phyloP scores from a whole-genome alignment of 176 grass and related monocot genomes.

The Eragrostis nindensis region DNA sequence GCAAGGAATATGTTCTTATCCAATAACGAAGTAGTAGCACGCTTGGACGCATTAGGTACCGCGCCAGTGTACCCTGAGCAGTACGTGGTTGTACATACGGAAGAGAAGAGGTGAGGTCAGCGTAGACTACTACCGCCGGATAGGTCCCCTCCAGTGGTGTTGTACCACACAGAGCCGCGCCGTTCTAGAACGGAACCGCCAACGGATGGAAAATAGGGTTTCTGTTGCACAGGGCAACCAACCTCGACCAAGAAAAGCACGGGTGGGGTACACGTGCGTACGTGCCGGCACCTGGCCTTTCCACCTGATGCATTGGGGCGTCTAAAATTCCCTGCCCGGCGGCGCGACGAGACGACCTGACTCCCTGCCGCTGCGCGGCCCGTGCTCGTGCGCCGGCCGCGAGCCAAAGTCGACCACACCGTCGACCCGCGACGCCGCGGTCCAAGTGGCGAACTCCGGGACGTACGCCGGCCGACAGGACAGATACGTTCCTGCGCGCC shows the following conservation, averaged over 20 bases:
- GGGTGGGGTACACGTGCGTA: no score
- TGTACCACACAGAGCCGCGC: not conserved
- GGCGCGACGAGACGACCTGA: not conserved
- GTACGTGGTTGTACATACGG: not conserved
- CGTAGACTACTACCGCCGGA: not conserved
- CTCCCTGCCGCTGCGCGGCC: not conserved
- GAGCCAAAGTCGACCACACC: not conserved
- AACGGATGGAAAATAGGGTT: not conserved
- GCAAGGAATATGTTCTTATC: conserved; percentile 11
- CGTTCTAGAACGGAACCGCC: not conserved
- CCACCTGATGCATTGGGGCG: not conserved
- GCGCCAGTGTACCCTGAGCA: not conserved
- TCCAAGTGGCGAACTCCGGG: not conserved
- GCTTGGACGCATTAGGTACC: not conserved
- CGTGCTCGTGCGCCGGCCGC: not conserved
- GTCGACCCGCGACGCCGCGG: not conserved
- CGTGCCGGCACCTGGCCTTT: not conserved
- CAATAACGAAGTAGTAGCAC: not conserved
- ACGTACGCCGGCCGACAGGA: not conserved
- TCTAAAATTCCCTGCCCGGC: conserved; percentile 21
- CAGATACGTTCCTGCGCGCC: not conserved
- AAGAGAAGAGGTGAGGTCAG: not conserved
- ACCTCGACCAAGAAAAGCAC: not conserved
- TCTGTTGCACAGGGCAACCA: not conserved
- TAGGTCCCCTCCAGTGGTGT: not conserved